phyloP scores from a whole-genome alignment of 2,329 filamentous ascomycete species.

The Albifimbria verrucaria region DNA sequence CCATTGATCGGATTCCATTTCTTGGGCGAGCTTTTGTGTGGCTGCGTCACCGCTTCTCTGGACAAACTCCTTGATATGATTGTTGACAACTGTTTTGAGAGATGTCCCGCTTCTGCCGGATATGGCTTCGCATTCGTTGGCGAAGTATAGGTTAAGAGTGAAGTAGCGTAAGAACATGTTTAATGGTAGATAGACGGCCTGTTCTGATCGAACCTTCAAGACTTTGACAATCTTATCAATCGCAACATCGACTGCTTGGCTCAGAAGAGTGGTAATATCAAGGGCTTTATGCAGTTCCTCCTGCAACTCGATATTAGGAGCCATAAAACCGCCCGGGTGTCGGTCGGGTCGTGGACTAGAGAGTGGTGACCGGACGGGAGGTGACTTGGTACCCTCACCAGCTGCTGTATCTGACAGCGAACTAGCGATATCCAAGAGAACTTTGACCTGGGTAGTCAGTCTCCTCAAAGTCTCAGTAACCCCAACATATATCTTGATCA shows the following conservation, averaged over 20 bases:
- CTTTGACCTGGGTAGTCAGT: slow-evolving; percentile 86
- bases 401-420: slow-evolving; percentile 49
- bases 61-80: slow-evolving; percentile 79
- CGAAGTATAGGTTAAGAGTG: slow-evolving; percentile 76
- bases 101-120: slow-evolving; percentile 74
- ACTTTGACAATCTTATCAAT: slow-evolving; percentile 75
- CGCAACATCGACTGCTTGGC: slow-evolving; percentile 75
- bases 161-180: slow-evolving; percentile 77
- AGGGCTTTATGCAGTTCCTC: slow-evolving; percentile 74
- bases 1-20: slow-evolving; percentile 81
- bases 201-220: slow-evolving; percentile 72
- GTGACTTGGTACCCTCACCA: slow-evolving; percentile 42
- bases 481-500: slow-evolving; percentile 79
- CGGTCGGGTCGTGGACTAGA: slow-evolving; percentile 45
- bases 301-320: slow-evolving; percentile 49
- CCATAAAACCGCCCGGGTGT: slow-evolving; percentile 16
- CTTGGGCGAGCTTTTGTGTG: slow-evolving; percentile 70
- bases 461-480: slow-evolving; percentile 84
- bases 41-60: slow-evolving; percentile 67
- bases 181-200: slow-evolving; percentile 65
- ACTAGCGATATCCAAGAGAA: slow-evolving; percentile 91
- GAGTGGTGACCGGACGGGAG: slow-evolving; percentile 48
- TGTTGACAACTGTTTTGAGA: slow-evolving; percentile 76
- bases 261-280: slow-evolving; percentile 74
- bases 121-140: slow-evolving; percentile 82